Percentiles rank a stretch among this genome's conserved stretches.
These are phyloP conservation scores for Desmodesmus armatus DNA, from an alignment of 139 green algal species.

Conservation along the genomic window DNA sequence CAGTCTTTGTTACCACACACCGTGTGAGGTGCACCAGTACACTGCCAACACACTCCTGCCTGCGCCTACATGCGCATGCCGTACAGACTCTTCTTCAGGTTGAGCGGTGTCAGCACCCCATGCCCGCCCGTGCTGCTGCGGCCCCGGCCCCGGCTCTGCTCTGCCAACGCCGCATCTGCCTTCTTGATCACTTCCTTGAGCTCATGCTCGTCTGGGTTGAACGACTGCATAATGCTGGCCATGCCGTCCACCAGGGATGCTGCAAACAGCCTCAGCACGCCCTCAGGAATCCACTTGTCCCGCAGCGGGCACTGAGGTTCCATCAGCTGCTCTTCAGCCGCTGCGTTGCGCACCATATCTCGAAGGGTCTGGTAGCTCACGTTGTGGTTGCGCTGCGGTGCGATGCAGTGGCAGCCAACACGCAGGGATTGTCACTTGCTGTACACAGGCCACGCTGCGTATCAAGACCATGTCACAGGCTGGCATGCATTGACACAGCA, in stretches of 20 bases:
- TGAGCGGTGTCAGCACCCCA: too few relatives aligned
- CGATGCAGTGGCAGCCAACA: not conserved
- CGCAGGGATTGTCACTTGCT: not conserved
- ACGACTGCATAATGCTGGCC: conserved; percentile 26
- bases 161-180: not conserved
- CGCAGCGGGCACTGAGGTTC: not conserved
- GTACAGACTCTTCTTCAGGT: too few relatives aligned
- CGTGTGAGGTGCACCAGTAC: too few relatives aligned
- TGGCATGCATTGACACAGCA: not conserved
- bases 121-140: not conserved
- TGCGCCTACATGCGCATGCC: too few relatives aligned
- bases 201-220: conserved; percentile 15
- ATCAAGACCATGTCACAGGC: too few relatives aligned
- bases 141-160: not conserved
- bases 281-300: conserved; percentile 23
- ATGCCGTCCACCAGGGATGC: conserved; percentile 36
- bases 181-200: not conserved
- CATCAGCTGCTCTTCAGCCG: conserved; percentile 17
- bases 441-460: too few relatives aligned
- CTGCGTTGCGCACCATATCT: conserved; percentile 21
- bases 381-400: conserved; percentile 15
- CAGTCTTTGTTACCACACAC: too few relatives aligned
- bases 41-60: too few relatives aligned
- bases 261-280: conserved; percentile 12
- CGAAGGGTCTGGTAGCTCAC: conserved; percentile 15